Evolutionary conservation across 768 basidiomycete genomes (phyloP).

Genomic region (Psilocybe azurescens): DNA sequence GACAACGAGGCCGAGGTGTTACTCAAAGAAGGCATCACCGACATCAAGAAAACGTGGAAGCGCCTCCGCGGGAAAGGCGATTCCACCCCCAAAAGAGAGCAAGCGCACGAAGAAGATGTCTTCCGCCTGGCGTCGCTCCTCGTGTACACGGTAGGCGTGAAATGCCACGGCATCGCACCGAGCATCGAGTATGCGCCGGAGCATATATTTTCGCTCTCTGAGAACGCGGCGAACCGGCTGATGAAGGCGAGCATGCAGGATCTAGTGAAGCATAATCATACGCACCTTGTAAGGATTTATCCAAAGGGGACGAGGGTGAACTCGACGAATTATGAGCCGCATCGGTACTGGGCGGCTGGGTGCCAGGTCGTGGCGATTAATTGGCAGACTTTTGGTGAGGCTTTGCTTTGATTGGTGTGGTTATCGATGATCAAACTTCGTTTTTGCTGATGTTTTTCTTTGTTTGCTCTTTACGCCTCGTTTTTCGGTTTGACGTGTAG

Average conservation of each 20-base stretch:
- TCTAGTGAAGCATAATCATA: constrained; percentile 85
- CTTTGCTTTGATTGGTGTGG: no score
- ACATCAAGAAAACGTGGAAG: constrained; percentile 30
- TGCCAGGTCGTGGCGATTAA: constrained; percentile 93
- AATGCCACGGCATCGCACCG: constrained; percentile 89
- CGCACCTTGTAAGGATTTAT: constrained; percentile 85
- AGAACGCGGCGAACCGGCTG: constrained; percentile 78
- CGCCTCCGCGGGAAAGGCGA: constrained; percentile 28
- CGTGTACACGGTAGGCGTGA: constrained; percentile 95
- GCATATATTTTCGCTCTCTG: constrained; percentile 93
- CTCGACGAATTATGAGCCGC: constrained; percentile 88
- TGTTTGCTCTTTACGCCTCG: background rate
- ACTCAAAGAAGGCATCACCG: constrained; percentile 23
- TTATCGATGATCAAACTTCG: no score
- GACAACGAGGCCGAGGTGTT: constrained; percentile 25
- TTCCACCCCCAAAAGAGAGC: constrained; percentile 6
- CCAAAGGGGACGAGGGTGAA: constrained; percentile 83
- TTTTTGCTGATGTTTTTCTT: background rate
- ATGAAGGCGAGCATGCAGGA: constrained; percentile 70
- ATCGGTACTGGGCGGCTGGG: constrained; percentile 89
- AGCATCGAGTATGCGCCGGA: constrained; percentile 85
- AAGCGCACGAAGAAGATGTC: constrained; percentile 75
- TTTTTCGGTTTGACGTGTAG: constrained; percentile 40
- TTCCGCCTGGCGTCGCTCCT: constrained; percentile 72
- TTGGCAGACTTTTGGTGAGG: constrained; percentile 94